Conservation (phyloP, 176 grass and related monocot genomes). For the Phyllostachys edulis region DNA sequence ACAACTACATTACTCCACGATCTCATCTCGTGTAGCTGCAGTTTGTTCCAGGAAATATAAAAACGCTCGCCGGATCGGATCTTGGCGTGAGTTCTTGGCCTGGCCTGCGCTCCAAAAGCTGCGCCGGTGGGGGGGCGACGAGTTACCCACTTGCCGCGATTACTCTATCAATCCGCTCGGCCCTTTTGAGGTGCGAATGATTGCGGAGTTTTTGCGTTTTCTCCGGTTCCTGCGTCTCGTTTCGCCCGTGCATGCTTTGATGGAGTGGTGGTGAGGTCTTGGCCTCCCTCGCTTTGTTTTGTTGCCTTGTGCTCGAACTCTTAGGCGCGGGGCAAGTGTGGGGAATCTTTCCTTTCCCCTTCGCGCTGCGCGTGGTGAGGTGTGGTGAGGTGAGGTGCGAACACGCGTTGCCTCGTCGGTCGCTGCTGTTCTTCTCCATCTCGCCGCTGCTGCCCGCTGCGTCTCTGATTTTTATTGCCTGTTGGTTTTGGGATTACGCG, state of each 20-base stretch:
- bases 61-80: slow-evolving; percentile 40
- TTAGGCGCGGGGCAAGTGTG: background rate
- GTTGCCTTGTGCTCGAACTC: slow-evolving; percentile 39
- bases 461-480: background rate
- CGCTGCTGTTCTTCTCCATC: background rate
- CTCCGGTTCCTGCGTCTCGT: slow-evolving; percentile 4
- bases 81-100: slow-evolving; percentile 35
- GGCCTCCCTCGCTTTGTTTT: background rate
- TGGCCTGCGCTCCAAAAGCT: slow-evolving; percentile 33
- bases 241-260: slow-evolving; percentile 13
- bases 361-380: background rate
- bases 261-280: too few species aligned
- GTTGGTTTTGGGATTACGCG: background rate
- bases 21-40: background rate
- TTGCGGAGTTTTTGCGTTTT: background rate
- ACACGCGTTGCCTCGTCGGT: background rate
- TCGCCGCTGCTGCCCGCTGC: background rate
- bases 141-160: background rate
- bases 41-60: background rate
- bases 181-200: slow-evolving; percentile 37
- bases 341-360: slow-evolving; percentile 16
- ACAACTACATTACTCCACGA: background rate
- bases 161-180: background rate
- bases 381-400: background rate
- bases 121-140: slow-evolving; percentile 5